Percentiles rank a stretch among this genome's conserved stretches.
Evolutionary conservation across 352 stramenopile genomes (phyloP).

Genomic region (Blastocystis sp.): DNA sequence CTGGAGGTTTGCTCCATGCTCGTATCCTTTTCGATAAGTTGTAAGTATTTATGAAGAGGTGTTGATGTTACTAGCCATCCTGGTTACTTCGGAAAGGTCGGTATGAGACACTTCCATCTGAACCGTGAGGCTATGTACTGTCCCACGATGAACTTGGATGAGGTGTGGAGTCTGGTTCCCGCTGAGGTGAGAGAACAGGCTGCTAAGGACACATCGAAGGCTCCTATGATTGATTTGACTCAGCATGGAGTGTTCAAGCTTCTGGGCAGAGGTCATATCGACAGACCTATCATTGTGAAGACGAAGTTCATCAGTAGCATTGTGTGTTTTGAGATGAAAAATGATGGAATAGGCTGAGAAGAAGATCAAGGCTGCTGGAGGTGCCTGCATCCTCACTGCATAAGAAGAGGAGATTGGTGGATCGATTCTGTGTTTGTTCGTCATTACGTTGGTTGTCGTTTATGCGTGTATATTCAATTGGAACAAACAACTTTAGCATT

Average conservation of each 20-base stretch:
- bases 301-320: conserved; percentile 41
- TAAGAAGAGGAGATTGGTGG: conserved; percentile 8
- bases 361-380: conserved; percentile 98
- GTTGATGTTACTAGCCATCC: conserved; percentile 67
- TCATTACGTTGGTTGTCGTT: too few relatives aligned
- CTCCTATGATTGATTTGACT: conserved; percentile 95
- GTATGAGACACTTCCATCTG: conserved; percentile 98
- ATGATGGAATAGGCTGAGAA: conserved; percentile 80
- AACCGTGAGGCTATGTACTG: conserved; percentile 90
- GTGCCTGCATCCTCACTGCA: conserved; percentile 73
- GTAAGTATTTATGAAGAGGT: conserved; percentile 69
- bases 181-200: conserved; percentile 92
- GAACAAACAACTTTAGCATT: too few relatives aligned
- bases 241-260: conserved; percentile 66
- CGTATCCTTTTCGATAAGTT: conserved; percentile 99
- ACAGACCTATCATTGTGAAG: conserved; percentile 51
- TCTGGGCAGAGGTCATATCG: conserved; percentile 22
- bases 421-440: background rate
- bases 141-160: conserved; percentile 96
- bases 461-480: too few relatives aligned
- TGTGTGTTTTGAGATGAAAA: background rate
- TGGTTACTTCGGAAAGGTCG: conserved; percentile 99
- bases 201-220: conserved; percentile 83
- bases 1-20: conserved; percentile 99
- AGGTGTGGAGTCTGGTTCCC: conserved; percentile 94